Percentiles rank a stretch among this genome's conserved stretches.
Evolutionary conservation across 1,139 yeast species (phyloP).

Genomic region (Protomyces inouyei): DNA sequence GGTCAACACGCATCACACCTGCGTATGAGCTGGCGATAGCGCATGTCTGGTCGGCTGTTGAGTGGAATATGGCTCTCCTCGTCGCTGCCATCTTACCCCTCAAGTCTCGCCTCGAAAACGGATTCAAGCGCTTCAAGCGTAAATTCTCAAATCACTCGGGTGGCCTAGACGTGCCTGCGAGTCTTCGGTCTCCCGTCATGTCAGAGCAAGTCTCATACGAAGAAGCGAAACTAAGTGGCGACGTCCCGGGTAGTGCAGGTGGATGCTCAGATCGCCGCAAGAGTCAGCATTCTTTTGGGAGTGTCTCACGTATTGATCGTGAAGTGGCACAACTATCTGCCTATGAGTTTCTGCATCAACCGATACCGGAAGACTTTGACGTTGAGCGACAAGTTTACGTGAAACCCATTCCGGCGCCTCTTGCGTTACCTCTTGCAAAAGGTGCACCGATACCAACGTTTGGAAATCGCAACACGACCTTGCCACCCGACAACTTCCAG

Average conservation of each 20-base stretch:
- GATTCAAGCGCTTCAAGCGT: slow-evolving; percentile 13
- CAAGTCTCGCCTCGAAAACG: slow-evolving; percentile 12
- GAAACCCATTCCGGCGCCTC: neutral
- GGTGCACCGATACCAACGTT: neutral
- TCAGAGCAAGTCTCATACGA: neutral
- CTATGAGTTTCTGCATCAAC: neutral
- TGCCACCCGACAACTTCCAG: neutral
- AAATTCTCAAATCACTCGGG: slow-evolving; percentile 1
- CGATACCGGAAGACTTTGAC: neutral
- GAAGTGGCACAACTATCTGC: neutral
- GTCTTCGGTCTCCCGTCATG: neutral
- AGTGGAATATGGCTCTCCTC: slow-evolving; percentile 17
- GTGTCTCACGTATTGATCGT: neutral
- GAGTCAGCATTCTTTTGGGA: neutral
- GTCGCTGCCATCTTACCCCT: slow-evolving; percentile 21
- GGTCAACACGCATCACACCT: neutral
- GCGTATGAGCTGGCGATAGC: slow-evolving; percentile 16
- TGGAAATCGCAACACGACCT: neutral
- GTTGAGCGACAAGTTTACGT: neutral
- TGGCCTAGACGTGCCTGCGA: neutral
- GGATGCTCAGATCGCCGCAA: neutral
- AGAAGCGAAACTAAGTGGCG: neutral
- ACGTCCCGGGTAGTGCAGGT: neutral
- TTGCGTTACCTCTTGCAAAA: neutral
- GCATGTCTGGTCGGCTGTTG: slow-evolving; percentile 15